Base-by-base conservation (phyloP, 805 yeast genomes). In the Clavispora asparagi region DNA sequence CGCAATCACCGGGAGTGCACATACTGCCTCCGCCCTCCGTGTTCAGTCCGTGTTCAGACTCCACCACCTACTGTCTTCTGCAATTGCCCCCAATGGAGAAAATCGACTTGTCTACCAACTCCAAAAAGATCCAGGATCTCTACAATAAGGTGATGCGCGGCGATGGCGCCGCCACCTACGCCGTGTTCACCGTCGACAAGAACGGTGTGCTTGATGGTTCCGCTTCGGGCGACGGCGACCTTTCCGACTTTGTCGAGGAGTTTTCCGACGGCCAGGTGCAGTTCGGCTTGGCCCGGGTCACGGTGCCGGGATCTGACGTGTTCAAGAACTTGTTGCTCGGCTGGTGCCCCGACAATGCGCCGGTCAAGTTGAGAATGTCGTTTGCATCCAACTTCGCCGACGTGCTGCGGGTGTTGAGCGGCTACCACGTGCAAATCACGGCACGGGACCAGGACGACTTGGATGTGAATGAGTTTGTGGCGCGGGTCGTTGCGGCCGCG, bases 271-370 rank as follows among this genome's bases (percentile, higher is more conserved):
- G 95, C 3, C 80, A 82, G 48, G 88, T 91, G 49, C 96, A 91
- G 70, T 94, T 84, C 59, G 99, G 98, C 36, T 75, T 94, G 48
- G 86, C 88, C 36, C 80, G 96, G 45, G 88, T 92, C 40, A 81
- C 82, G 47, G 95, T 92, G 46, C 92, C 92, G 46, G 95, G 94
- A n/a, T 85, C 96, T 4, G 94, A 87, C 56, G 91, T 94, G 31
- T 78, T 80, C 59, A 94, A 94, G 71, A 74, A 87, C 53, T 78
- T 92, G 29, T 72, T 94, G 41, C 74, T 94, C 33, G 98, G 97
- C 43, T 92, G 97, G 97, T 87, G 96, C 69, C 99, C 99, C 7
- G 98, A 94, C 65, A 87, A 92, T 46, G 91, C 96, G 19, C 95
- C 97, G 43, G 52, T 75, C 73, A 85, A 83, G 61, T 74, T 84